phyloP scores from a whole-genome alignment of 1,139 yeast genomes.

The Pichia sp. region DNA sequence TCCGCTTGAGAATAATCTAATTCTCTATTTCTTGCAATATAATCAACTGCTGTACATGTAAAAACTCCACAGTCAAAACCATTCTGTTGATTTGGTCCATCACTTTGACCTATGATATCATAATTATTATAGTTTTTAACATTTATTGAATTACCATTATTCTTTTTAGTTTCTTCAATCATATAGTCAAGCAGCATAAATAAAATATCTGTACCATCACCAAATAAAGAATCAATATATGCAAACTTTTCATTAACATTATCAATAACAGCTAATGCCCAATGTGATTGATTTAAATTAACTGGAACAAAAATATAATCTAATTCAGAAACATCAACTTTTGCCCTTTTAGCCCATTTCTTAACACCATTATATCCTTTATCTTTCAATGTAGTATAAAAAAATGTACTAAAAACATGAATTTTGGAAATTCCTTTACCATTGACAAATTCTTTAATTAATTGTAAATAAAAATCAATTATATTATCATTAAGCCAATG shows the following conservation, averaged over 20 bases:
- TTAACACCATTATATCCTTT: constrained; percentile 80
- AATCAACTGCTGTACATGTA: constrained; percentile 72
- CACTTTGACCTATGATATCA: constrained; percentile 32
- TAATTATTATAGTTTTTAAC: constrained; percentile 35
- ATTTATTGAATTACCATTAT: constrained; percentile 30
- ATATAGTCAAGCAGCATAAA: constrained; percentile 53
- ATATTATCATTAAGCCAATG: constrained; percentile 89
- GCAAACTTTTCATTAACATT: constrained; percentile 50
- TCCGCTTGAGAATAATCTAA: constrained; percentile 61
- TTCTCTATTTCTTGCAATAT: constrained; percentile 42
- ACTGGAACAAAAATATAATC: constrained; percentile 76
- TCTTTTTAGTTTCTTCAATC: constrained; percentile 47
- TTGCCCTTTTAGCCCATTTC: constrained; percentile 85
- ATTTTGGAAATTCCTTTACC: constrained; percentile 47
- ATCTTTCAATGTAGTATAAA: constrained; percentile 61
- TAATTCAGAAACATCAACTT: constrained; percentile 57
- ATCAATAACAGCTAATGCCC: constrained; percentile 86
- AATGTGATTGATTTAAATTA: constrained; percentile 75
- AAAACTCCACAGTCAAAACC: constrained; percentile 97
- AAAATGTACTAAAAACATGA: constrained; percentile 83
- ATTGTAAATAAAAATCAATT: constrained; percentile 72
- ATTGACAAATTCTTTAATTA: constrained; percentile 78
- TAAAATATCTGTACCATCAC: constrained; percentile 54
- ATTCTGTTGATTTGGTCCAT: constrained; percentile 81
- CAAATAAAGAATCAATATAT: constrained; percentile 73